Base-by-base conservation (phyloP, 2,329 filamentous ascomycete species). In the Fusarium coicis region DNA sequence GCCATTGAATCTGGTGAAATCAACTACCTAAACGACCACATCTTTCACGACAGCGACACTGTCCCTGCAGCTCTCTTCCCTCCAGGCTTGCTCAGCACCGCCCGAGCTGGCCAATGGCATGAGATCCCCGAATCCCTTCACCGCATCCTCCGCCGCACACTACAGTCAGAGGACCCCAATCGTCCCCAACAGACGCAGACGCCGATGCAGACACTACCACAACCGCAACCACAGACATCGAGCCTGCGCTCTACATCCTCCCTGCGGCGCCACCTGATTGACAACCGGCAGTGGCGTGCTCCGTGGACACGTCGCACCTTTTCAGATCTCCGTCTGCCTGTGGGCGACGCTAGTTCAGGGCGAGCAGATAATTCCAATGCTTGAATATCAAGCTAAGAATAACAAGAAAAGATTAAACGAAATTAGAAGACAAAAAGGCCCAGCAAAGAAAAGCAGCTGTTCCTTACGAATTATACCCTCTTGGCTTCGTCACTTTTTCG, bases 1-100 rank as follows among this genome's bases (percentile, higher is more conserved):
- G 90, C 89, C 47, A 88, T 92, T 54, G 91, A 93, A 77, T 85
- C 88, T 10, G 91, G 91, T 66, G 84, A 88, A 62, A 81, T 90
- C 42, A 83, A 86, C 23, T 83, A 85, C 55, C 78, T 87, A 32
- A 82, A 84, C 9, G 84, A 85, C 50, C 83, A 81, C 80, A 75
- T 78, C 80, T 78, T 81, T 75, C 79, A 74, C 69, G 75, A 69
- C 28, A 74, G 70, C 46, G 80, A 71, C 63, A 77, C 67, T 63
- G 74, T 79, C 26, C 80, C 81, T 26, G 75, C 81, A 9, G 76
- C 82, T 26, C 79, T 88, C 21, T 84, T 89, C 71, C 87, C 88
- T 10, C 83, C 85, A 3, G 83, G 84, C 40, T 86, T 90, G 81
- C 79, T 91, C 21, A 85, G 82, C 59, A 86, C 87, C 14, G 89